phyloP scores from a whole-genome alignment of 768 basidiomycete genomes.

The Suillus occidentalis region DNA sequence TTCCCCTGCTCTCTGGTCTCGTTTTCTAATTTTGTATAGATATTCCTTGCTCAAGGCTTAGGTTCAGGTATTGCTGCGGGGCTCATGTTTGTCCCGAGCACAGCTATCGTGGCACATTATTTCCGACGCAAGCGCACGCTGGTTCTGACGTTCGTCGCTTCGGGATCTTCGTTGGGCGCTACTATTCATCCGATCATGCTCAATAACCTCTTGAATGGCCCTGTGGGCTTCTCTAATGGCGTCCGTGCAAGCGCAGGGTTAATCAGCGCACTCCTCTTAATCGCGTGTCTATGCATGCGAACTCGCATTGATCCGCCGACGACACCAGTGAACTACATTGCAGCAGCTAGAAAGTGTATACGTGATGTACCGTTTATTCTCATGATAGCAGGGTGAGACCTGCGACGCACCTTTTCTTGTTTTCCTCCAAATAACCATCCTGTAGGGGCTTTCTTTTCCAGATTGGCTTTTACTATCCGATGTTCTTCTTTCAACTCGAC shows the following conservation, averaged over 20 bases:
- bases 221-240: slow-evolving; percentile 43
- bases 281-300: slow-evolving; percentile 33
- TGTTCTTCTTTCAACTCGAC: slow-evolving; percentile 59
- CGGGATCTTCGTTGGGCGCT: slow-evolving; percentile 36
- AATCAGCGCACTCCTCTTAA: slow-evolving; percentile 35
- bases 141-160: slow-evolving; percentile 43
- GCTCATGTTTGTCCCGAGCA: slow-evolving; percentile 43
- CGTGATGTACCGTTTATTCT: slow-evolving; percentile 20
- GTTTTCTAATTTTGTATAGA: slow-evolving; percentile 22
- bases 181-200: slow-evolving; percentile 31
- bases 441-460: slow-evolving; percentile 27
- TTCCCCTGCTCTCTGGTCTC: slow-evolving; percentile 1
- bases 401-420: background rate
- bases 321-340: slow-evolving; percentile 15
- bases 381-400: slow-evolving; percentile 21
- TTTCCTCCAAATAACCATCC: background rate
- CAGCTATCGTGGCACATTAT: slow-evolving; percentile 46
- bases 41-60: slow-evolving; percentile 52
- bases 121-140: slow-evolving; percentile 41
- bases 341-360: slow-evolving; percentile 15
- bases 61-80: slow-evolving; percentile 47
- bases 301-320: slow-evolving; percentile 40
- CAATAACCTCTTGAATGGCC: slow-evolving; percentile 24
- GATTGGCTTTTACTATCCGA: slow-evolving; percentile 46
- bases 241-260: slow-evolving; percentile 51